These are phyloP conservation scores for Tylopilus plumbeoviolaceoides DNA, from an alignment of 768 basidiomycete genomes.

Conservation along the genomic window DNA sequence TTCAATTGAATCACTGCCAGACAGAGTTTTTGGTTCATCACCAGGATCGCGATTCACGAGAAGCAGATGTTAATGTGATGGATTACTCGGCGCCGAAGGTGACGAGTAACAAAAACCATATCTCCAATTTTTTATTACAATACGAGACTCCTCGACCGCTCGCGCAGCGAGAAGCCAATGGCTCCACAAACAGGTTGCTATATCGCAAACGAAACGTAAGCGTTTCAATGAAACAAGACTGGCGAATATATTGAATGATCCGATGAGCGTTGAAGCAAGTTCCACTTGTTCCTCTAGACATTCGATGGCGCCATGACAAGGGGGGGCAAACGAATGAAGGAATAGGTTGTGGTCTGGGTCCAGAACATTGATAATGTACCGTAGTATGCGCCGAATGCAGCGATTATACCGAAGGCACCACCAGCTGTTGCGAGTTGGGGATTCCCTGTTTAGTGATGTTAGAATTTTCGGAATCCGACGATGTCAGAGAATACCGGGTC, in stretches of 20 bases:
- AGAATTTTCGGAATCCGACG: not conserved
- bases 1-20: no score
- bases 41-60: not conserved
- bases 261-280: not conserved
- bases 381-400: constrained; percentile 29
- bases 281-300: not conserved
- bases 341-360: constrained; percentile 28
- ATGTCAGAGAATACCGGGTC: not conserved
- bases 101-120: not conserved
- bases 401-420: constrained; percentile 24
- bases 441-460: constrained; percentile 12
- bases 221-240: no score
- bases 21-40: not conserved
- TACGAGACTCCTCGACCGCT: not conserved
- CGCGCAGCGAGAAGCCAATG: not conserved
- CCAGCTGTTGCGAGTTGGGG: constrained; percentile 24
- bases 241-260: no score
- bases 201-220: not conserved
- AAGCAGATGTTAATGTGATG: not conserved
- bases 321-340: constrained; percentile 26
- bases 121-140: not conserved
- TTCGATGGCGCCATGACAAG: constrained; percentile 18
- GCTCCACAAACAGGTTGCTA: not conserved
- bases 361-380: constrained; percentile 24
- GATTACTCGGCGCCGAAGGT: not conserved